Conservation (phyloP, 768 basidiomycete species). For the Termitomyces sp. region DNA sequence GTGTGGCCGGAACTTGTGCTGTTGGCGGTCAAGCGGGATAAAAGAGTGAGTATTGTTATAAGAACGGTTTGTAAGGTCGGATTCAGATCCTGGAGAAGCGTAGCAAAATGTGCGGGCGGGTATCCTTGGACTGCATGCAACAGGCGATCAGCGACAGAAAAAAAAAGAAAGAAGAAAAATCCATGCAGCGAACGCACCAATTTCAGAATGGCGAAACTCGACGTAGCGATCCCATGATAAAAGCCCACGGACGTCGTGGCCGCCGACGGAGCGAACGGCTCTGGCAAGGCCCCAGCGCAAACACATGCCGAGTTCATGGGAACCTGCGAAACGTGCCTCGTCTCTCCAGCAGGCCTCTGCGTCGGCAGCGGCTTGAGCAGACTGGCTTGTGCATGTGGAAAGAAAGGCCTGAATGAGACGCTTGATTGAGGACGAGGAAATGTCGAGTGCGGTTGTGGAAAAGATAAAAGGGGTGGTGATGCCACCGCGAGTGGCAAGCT, state of each 20-base stretch:
- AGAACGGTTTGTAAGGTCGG: constrained; percentile 55
- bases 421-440: constrained; percentile 68
- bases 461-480: constrained; percentile 91
- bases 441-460: constrained; percentile 81
- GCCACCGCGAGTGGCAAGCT: constrained; percentile 69
- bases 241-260: constrained; percentile 75
- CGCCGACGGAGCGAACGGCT: constrained; percentile 63
- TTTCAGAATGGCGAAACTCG: constrained; percentile 78
- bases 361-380: constrained; percentile 25
- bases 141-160: no score
- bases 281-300: constrained; percentile 89
- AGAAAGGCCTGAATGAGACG: constrained; percentile 79
- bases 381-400: constrained; percentile 41
- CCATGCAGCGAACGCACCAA: constrained; percentile 41
- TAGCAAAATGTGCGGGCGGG: constrained; percentile 66
- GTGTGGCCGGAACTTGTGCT: constrained; percentile 84
- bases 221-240: constrained; percentile 82
- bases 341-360: constrained; percentile 63
- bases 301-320: constrained; percentile 87
- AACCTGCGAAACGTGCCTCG: constrained; percentile 78
- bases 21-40: constrained; percentile 79
- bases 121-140: constrained; percentile 49
- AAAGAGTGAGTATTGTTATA: constrained; percentile 69
- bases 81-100: constrained; percentile 52
- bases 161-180: no score